Percentiles rank a stretch among this genome's conserved stretches.
Conservation (phyloP, 148 eudicot species). For the Pharnaceum exiguum region DNA sequence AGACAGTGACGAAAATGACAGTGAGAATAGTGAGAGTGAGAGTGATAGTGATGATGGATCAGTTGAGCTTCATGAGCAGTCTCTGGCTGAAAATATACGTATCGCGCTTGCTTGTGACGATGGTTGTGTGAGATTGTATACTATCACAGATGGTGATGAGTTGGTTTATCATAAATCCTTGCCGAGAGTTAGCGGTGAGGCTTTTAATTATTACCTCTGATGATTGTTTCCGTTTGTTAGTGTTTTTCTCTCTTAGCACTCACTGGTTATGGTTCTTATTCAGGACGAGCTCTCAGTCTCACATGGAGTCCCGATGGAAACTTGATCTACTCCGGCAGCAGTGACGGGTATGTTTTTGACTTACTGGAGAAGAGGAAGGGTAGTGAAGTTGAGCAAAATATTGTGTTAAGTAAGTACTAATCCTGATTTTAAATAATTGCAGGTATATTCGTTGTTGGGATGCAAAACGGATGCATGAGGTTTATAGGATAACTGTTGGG, state of each 20-base stretch:
- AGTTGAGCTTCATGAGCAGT: slow-evolving; percentile 38
- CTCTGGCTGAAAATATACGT: slow-evolving; percentile 22
- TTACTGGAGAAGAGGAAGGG: background rate
- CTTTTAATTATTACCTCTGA: slow-evolving; percentile 14
- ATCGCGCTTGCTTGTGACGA: slow-evolving; percentile 93
- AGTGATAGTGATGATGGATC: slow-evolving; percentile 34
- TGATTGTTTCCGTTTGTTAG: background rate
- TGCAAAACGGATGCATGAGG: slow-evolving; percentile 43
- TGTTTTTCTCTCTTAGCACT: background rate
- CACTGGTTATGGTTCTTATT: background rate
- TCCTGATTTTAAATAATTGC: slow-evolving; percentile 7
- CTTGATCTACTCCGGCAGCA: slow-evolving; percentile 76
- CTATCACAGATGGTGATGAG: slow-evolving; percentile 41
- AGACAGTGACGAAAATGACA: slow-evolving; percentile 27
- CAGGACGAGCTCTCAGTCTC: slow-evolving; percentile 78
- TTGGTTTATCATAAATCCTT: slow-evolving; percentile 52
- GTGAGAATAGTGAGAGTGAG: slow-evolving; percentile 48
- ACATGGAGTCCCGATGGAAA: slow-evolving; percentile 79
- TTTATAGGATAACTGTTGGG: slow-evolving; percentile 84
- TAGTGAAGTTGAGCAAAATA: background rate
- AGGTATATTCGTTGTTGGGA: slow-evolving; percentile 94
- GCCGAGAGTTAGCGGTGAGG: slow-evolving; percentile 97
- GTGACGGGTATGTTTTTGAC: slow-evolving; percentile 66
- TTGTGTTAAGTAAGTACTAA: too few species aligned
- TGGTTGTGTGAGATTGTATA: slow-evolving; percentile 78